Evolutionary conservation across 106 monocot genomes (phyloP).

Genomic region (Triglochin maritima): DNA sequence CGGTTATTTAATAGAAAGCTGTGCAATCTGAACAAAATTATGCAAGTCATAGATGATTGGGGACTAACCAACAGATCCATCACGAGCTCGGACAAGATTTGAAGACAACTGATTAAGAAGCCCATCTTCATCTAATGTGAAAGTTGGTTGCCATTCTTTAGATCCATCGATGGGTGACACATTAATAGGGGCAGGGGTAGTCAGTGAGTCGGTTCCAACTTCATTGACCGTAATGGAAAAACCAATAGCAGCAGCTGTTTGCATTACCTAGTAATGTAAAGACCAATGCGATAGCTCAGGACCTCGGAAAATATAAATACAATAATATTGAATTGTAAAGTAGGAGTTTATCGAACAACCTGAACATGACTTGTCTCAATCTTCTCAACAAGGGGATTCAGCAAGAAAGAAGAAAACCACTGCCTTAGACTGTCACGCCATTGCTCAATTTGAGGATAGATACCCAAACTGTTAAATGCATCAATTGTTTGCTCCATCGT

Average conservation of each 20-base stretch:
- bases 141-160: conserved; percentile 76
- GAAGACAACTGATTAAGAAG: conserved; percentile 65
- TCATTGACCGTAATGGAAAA: conserved; percentile 57
- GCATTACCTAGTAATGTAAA: conserved; percentile 57
- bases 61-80: conserved; percentile 52
- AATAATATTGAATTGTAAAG: too few species aligned
- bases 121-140: conserved; percentile 80
- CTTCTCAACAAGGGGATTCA: conserved; percentile 79
- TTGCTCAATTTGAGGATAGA: conserved; percentile 70
- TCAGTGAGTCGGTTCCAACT: conserved; percentile 56
- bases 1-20: too few species aligned
- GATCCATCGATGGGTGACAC: conserved; percentile 54
- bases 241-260: conserved; percentile 59
- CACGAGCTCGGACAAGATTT: conserved; percentile 54
- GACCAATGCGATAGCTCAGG: too few species aligned
- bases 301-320: too few species aligned
- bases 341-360: conserved; percentile 20
- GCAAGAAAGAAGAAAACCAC: conserved; percentile 78
- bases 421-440: conserved; percentile 85
- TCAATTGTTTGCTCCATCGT: conserved; percentile 64
- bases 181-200: conserved; percentile 31
- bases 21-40: too few species aligned
- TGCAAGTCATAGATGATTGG: too few species aligned
- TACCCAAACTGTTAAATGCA: conserved; percentile 55
- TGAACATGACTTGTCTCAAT: conserved; percentile 78